A percentile compares a stretch with the other conserved stretches of the same genome.
Evolutionary conservation across 2,329 filamentous ascomycete genomes (phyloP).

Genomic region (Knufia fluminis): DNA sequence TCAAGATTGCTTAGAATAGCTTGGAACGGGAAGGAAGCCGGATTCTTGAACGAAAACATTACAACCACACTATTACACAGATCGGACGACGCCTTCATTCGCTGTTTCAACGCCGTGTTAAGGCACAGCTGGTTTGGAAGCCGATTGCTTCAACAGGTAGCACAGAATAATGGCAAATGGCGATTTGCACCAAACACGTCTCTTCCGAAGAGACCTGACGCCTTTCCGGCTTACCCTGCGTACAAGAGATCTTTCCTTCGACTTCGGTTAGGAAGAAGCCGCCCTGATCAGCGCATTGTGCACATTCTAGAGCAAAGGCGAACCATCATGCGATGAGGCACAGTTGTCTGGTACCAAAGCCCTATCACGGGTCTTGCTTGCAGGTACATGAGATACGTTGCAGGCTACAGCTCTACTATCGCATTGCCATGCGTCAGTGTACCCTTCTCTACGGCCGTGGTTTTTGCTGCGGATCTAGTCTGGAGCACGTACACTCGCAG

Average conservation of each 20-base stretch:
- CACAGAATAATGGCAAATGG: conserved; percentile 1
- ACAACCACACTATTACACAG: neutral
- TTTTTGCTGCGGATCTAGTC: neutral
- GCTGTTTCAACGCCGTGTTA: neutral
- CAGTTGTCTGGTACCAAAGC: too few species aligned
- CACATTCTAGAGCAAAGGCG: too few species aligned
- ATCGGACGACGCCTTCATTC: neutral
- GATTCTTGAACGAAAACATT: conserved; percentile 1
- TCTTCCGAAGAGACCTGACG: neutral
- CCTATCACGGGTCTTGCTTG: too few species aligned
- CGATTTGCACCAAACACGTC: conserved; percentile 1
- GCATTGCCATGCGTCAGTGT: too few species aligned
- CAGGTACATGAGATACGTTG: too few species aligned
- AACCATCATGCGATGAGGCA: too few species aligned
- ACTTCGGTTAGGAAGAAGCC: neutral
- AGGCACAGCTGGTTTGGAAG: neutral
- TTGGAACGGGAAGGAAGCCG: neutral
- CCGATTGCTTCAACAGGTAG: conserved; percentile 4
- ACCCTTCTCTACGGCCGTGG: neutral
- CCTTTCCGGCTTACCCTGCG: neutral
- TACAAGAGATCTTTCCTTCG: neutral
- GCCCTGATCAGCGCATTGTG: neutral
- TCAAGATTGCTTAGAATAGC: neutral
- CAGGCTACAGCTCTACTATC: too few species aligned
- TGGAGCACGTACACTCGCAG: neutral